Conservation (phyloP, 805 yeast genomes). For the Phaffomyces thermotolerans region DNA sequence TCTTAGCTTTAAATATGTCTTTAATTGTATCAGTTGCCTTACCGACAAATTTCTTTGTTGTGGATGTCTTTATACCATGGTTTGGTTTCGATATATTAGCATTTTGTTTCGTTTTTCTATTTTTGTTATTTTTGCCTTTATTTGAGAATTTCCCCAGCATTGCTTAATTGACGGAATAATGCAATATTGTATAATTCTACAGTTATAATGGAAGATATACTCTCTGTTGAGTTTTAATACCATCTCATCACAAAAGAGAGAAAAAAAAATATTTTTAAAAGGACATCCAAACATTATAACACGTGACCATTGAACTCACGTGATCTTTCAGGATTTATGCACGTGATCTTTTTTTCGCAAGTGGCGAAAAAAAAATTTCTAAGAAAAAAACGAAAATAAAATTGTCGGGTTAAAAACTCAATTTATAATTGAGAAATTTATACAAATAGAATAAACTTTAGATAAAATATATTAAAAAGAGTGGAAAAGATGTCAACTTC, state of each 20-base stretch:
- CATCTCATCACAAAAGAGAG: background rate
- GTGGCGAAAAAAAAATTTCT: background rate
- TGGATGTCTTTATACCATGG: background rate
- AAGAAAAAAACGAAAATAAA: too few species aligned
- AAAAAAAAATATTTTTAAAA: background rate
- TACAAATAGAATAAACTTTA: too few species aligned
- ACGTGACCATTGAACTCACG: too few species aligned
- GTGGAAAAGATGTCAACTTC: slow-evolving; percentile 78
- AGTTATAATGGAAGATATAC: too few species aligned
- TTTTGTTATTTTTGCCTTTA: too few species aligned
- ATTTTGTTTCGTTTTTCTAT: too few species aligned
- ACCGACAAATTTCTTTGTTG: slow-evolving; percentile 1
- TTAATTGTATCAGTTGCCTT: slow-evolving; percentile 8
- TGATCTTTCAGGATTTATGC: too few species aligned
- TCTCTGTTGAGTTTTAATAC: background rate
- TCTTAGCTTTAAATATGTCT: slow-evolving; percentile 18
- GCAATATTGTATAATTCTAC: too few species aligned
- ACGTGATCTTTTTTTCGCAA: too few species aligned
- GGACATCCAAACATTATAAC: background rate
- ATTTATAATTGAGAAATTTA: background rate
- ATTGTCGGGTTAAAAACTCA: background rate
- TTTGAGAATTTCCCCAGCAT: too few species aligned
- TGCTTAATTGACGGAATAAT: too few species aligned
- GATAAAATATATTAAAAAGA: background rate
- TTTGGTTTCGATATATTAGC: too few species aligned